Evolutionary conservation across 768 basidiomycete species (phyloP).

Genomic region (Leccinum rimulosum): DNA sequence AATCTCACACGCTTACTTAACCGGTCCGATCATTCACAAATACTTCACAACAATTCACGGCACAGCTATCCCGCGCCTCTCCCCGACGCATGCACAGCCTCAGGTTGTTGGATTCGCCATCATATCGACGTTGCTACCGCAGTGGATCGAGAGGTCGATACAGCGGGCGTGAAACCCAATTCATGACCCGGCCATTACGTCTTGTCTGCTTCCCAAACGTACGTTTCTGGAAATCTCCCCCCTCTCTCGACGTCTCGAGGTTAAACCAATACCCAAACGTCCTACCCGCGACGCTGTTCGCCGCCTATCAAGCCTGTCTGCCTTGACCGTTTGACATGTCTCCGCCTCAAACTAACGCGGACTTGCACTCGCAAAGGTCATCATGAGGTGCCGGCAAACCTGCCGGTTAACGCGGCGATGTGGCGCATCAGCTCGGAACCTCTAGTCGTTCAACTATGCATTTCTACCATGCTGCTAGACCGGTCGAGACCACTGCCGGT

Average conservation of each 20-base stretch:
- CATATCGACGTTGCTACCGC: background rate
- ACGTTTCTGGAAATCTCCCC: background rate
- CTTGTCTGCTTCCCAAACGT: background rate
- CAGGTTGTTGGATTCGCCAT: background rate
- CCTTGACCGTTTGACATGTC: background rate
- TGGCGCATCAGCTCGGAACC: background rate
- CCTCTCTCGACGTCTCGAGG: background rate
- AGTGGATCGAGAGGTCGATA: too few species aligned
- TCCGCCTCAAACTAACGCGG: background rate
- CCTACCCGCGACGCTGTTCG: background rate
- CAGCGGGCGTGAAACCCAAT: background rate
- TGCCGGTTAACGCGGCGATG: background rate
- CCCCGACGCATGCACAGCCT: background rate
- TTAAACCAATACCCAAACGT: background rate
- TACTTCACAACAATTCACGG: constrained; percentile 14
- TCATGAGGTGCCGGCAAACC: too few species aligned
- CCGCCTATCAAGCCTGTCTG: background rate
- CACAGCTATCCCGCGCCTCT: constrained; percentile 1
- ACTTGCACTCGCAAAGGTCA: background rate
- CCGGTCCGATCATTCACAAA: constrained; percentile 28
- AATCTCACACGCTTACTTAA: constrained; percentile 27
- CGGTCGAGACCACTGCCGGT: background rate
- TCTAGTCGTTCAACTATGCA: background rate
- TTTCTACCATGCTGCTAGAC: background rate
- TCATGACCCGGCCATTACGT: background rate